Evolutionary conservation across 176 grass and related monocot genomes (phyloP).

Genomic region (Tillandsia fasciculata): DNA sequence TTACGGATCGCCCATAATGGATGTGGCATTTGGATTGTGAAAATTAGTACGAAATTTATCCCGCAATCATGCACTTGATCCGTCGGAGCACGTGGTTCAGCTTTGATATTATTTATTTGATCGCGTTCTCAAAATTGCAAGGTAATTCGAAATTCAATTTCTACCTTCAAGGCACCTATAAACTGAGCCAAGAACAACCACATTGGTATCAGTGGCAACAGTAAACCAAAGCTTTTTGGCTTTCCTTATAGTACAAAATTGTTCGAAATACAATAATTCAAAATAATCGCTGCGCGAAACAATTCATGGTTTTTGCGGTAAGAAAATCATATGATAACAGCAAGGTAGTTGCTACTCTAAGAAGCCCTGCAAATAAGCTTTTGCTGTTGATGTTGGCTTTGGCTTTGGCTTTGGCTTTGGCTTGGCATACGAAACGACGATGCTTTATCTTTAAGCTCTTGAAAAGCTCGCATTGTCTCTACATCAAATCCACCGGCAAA

Average conservation of each 20-base stretch:
- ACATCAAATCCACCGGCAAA: constrained; percentile 90
- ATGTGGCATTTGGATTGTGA: no score
- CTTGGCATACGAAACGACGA: constrained; percentile 44
- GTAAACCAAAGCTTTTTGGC: no score
- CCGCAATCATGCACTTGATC: no score
- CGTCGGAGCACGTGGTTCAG: no score
- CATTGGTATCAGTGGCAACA: no score
- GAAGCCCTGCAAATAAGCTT: constrained; percentile 45
- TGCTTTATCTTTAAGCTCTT: constrained; percentile 93
- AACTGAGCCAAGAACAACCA: no score
- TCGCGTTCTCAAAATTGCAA: background rate
- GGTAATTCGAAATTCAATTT: no score
- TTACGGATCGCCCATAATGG: background rate
- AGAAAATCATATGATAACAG: constrained; percentile 28
- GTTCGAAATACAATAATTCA: background rate
- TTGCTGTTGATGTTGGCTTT: constrained; percentile 40
- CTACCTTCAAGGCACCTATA: no score
- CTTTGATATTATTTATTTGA: constrained; percentile 1
- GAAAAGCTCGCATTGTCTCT: constrained; percentile 93
- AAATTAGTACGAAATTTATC: no score
- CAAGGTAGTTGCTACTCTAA: constrained; percentile 1
- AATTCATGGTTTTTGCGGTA: constrained; percentile 18
- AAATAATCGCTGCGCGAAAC: constrained; percentile 7
- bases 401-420: constrained; percentile 40
- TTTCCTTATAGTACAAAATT: no score